Evolutionary conservation across 2,329 filamentous ascomycete genomes (phyloP), one percentile per base, ranked within the genome.

Genomic region (Colletotrichum australisinense): DNA sequence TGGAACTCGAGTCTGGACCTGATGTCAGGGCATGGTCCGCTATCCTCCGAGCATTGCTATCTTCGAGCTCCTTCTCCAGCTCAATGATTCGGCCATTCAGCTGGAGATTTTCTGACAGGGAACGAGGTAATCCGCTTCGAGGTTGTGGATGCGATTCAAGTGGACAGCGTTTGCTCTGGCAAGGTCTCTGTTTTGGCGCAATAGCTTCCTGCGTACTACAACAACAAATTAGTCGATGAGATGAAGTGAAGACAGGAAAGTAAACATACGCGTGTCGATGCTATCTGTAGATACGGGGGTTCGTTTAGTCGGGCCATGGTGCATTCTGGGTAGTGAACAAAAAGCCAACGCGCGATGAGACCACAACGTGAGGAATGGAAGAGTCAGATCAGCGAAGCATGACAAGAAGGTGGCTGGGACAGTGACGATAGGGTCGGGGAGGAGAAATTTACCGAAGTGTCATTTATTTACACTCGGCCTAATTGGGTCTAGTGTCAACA

Each of bases 161-260:
- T 95, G 93, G 63, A 89, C 88, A 28, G 94, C 94, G 83, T 97
- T 97, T 78, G 89, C 90, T 80, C 92, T 91, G 75, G 94, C 94
- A 75, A 97, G 93, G 79, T 97, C 94, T 83, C 93, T 90, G 81
- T 97, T 97, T 81, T 97, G 94, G 67, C 94, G 90, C 78, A 95
- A 86, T 80, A 95, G 94, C 80, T 93, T 92, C 79, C 93, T 90
- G 81, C 94, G 93, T 73, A 96, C 93, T 95, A 78, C 24, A 57
- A 24, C 28, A n/a, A 57, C 55, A 4, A 75, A 75, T 69, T 72
- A 75, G 69, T 76, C 74, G 77, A 75, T 77, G 38, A 57, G 49
- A 35, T 12, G 56, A 8, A 52, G 12, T 49, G 53, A 60, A 19
- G 22, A 11, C 19, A 6, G 16, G 26, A 16, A 55, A 32, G 24